A percentile compares a stretch with the other conserved stretches of the same genome.
Conservation (phyloP, 1,284 basidiomycete species). For the Ustilago shanxiensis region DNA sequence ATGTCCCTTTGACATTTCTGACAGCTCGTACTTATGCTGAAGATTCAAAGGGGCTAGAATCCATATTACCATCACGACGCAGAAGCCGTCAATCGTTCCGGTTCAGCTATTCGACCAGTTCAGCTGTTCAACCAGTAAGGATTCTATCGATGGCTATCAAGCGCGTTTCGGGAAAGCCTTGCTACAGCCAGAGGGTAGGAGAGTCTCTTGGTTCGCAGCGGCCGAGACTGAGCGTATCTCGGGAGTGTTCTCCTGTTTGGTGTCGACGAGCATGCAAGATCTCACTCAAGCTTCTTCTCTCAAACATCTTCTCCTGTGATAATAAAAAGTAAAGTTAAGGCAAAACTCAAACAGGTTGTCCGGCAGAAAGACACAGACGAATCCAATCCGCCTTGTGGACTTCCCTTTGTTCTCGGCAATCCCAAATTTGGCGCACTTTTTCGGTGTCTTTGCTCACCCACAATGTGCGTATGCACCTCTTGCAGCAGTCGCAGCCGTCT, state of each 20-base stretch:
- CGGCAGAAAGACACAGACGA: not conserved
- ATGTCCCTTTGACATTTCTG: constrained; percentile 24
- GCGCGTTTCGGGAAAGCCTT: too few relatives aligned
- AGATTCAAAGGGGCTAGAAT: not conserved
- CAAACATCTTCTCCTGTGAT: not conserved
- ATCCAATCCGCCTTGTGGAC: not conserved
- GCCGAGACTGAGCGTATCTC: not conserved
- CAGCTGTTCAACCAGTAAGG: too few relatives aligned
- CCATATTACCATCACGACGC: constrained; percentile 17
- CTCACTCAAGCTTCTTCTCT: not conserved
- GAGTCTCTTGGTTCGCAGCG: not conserved
- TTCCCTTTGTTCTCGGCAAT: constrained; percentile 15
- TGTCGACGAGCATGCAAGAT: not conserved
- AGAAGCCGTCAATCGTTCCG: not conserved
- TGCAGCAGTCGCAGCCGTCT: constrained; percentile 12
- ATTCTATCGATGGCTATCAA: too few relatives aligned
- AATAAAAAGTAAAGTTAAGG: not conserved
- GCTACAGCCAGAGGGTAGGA: not conserved
- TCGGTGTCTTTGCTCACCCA: constrained; percentile 3
- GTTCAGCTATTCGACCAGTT: too few relatives aligned
- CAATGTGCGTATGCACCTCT: constrained; percentile 11
- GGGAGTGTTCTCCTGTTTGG: not conserved
- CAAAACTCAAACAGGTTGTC: not conserved
- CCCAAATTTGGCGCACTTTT: constrained; percentile 9
- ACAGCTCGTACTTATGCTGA: constrained; percentile 12